Evolutionary conservation across 306 rosid genomes (phyloP), one percentile per base, ranked within the genome.

Genomic region (Trifolium fragiferum): DNA sequence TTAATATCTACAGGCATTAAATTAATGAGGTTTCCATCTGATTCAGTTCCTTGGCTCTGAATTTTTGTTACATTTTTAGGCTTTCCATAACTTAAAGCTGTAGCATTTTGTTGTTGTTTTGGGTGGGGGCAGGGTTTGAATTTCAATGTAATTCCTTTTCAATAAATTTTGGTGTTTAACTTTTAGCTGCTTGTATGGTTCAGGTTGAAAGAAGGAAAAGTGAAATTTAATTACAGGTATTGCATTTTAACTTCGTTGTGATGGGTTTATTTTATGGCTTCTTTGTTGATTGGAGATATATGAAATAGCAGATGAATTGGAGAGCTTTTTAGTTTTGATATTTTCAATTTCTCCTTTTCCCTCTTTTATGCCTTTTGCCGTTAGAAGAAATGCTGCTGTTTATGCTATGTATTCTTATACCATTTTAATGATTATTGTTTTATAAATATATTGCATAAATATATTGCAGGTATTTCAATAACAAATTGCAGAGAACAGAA

Each of bases 121-220:
- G 44, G 43, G 8, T 11, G 9, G 51, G 32, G 33, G 46, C 2
- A 49, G 23, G 8, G n/a, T 37, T 23, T 21, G 54, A 44, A 54
- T 47, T 46, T 20, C 68, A 27, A 43, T 77, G 40, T 50, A 70
- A 66, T 78, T 65, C 41, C 50, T 83, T 20, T 68, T 75, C 21
- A 20, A 73, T 43, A 81, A 37, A 16, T 78, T 54, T 15, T 71
- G 65, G 5, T 27, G 7, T 75, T 68, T 82, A 58, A 82, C 77
- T 37, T 70, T 23, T 77, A 60, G 51, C 76, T 81, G n/a, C 49
- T 9, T 82, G 46, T 86, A 71, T 76, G 78, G 61, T 82, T 73
- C 93, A 94, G 99, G 90, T 82, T 82, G 81, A 87, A 88, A 72
- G 93, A 91, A 49, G 93, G 96, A 81, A 85, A 74, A 74, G 93